Percentiles rank a stretch among this genome's conserved stretches.
phyloP scores from a whole-genome alignment of 2,329 filamentous ascomycete species.

The Aspergillus unguis region DNA sequence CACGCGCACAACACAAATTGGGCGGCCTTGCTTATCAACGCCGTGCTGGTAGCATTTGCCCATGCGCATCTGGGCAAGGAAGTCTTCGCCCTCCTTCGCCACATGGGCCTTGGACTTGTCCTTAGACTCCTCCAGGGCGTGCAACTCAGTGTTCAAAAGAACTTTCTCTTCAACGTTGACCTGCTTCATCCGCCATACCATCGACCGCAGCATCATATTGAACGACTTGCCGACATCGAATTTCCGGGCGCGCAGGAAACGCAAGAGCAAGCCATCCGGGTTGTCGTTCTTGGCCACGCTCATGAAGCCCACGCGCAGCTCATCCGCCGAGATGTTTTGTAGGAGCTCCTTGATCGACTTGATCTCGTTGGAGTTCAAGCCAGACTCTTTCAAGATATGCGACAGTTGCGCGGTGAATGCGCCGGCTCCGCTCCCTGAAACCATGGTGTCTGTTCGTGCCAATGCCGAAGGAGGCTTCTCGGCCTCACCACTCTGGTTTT shows the following conservation, averaged over 20 bases:
- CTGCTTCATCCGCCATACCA: constrained; percentile 80
- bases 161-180: constrained; percentile 78
- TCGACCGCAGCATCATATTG: constrained; percentile 84
- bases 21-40: constrained; percentile 73
- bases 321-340: constrained; percentile 68
- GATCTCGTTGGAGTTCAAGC: constrained; percentile 47
- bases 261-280: constrained; percentile 75
- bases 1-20: constrained; percentile 78
- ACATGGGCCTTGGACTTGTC: constrained; percentile 51
- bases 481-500: constrained; percentile 56
- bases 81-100: constrained; percentile 69
- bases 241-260: constrained; percentile 79
- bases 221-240: constrained; percentile 91
- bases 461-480: constrained; percentile 38
- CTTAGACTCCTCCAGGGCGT: constrained; percentile 57
- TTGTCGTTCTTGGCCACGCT: constrained; percentile 89
- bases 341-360: constrained; percentile 79
- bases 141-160: constrained; percentile 68
- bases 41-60: constrained; percentile 92
- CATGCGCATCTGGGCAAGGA: constrained; percentile 76
- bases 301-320: constrained; percentile 77
- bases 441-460: constrained; percentile 32
- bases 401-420: constrained; percentile 22
- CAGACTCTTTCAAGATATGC: constrained; percentile 18
- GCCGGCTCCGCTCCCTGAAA: constrained; percentile 64